These are phyloP conservation scores for Cutaneotrichosporon cutaneum DNA, from an alignment of 1,284 basidiomycete genomes.

Conservation along the genomic window DNA sequence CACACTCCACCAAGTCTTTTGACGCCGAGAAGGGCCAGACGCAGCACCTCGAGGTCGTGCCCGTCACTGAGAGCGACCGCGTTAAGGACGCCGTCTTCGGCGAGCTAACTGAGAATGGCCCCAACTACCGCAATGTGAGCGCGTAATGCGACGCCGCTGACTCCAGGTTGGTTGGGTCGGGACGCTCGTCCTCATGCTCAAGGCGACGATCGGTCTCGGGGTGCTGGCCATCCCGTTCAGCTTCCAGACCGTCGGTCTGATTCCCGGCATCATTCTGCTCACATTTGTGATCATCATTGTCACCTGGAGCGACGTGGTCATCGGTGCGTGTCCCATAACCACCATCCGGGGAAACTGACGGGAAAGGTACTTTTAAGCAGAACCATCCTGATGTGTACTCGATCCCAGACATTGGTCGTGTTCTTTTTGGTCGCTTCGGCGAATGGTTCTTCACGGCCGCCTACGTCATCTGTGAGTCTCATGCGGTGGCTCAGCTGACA, in stretches of 20 bases:
- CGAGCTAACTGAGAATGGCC: background rate
- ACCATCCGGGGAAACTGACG: too few relatives aligned
- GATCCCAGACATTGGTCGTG: conserved; percentile 33
- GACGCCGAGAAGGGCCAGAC: background rate
- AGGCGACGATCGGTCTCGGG: conserved; percentile 42
- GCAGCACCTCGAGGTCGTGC: background rate
- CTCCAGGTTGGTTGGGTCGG: conserved; percentile 23
- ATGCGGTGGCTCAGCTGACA: background rate
- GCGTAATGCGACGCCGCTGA: background rate
- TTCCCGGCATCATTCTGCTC: conserved; percentile 42
- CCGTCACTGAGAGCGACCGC: background rate
- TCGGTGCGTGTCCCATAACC: too few relatives aligned
- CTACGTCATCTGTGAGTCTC: conserved; percentile 15
- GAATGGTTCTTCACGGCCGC: conserved; percentile 14
- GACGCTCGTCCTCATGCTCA: conserved; percentile 30
- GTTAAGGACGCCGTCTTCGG: background rate
- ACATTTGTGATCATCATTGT: conserved; percentile 33
- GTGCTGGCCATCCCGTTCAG: conserved; percentile 40
- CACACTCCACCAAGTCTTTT: background rate
- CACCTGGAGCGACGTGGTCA: conserved; percentile 34
- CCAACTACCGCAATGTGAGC: conserved; percentile 2
- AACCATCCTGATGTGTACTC: conserved; percentile 41
- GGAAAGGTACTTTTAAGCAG: conserved; percentile 43
- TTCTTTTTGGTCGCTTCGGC: conserved; percentile 16
- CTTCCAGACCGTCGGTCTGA: conserved; percentile 34